phyloP scores from a whole-genome alignment of 805 yeast genomes.

The Candida wancherniae region DNA sequence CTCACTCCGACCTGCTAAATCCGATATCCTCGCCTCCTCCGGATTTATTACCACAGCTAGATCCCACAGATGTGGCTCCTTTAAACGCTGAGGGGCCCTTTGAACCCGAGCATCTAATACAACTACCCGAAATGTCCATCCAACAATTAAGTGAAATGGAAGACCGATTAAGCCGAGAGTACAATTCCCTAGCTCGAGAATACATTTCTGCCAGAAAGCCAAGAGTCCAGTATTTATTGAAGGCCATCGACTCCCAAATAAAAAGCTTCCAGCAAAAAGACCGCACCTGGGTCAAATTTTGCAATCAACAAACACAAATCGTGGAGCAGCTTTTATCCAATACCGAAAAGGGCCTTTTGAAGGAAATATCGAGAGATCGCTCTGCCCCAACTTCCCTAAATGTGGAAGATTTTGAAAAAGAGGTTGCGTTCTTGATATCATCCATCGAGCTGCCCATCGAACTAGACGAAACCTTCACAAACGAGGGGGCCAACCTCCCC shows the following conservation, averaged over 20 bases:
- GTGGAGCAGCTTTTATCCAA: constrained; percentile 28
- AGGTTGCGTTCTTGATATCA: constrained; percentile 25
- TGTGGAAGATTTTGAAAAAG: constrained; percentile 27
- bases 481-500: constrained; percentile 17
- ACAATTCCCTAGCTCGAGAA: constrained; percentile 19
- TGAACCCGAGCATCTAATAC: constrained; percentile 12
- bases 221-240: constrained; percentile 25
- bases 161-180: constrained; percentile 20
- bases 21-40: constrained; percentile 10
- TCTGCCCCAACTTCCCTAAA: too few relatives aligned
- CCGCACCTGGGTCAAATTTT: constrained; percentile 29
- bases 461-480: constrained; percentile 25
- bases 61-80: background rate
- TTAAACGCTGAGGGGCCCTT: constrained; percentile 8
- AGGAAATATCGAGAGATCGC: background rate
- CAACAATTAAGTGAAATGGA: constrained; percentile 25
- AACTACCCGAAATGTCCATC: constrained; percentile 18
- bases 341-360: constrained; percentile 27
- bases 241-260: constrained; percentile 21
- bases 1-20: too few relatives aligned
- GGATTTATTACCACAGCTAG: constrained; percentile 7
- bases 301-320: constrained; percentile 30
- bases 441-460: constrained; percentile 32
- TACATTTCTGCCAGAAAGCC: constrained; percentile 27
- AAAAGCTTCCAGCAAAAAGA: constrained; percentile 26